Evolutionary conservation across 2,329 filamentous ascomycete species (phyloP).

Genomic region (Cryoendolithus antarcticus): DNA sequence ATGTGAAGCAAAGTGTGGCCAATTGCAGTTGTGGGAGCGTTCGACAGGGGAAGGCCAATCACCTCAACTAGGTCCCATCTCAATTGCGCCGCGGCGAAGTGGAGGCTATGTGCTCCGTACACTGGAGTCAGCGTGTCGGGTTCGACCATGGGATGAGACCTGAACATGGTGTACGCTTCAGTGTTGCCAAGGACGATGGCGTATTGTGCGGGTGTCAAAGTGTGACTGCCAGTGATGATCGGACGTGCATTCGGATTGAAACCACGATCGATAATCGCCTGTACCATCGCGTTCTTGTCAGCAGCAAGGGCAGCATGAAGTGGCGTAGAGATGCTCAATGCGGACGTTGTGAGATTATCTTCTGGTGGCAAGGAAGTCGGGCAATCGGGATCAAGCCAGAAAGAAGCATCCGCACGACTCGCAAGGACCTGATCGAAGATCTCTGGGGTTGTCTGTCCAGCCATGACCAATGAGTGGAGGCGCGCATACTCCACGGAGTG

Average conservation of each 20-base stretch:
- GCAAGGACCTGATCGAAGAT: conserved; percentile 1
- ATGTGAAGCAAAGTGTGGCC: background rate
- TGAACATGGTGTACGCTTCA: background rate
- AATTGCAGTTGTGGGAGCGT: background rate
- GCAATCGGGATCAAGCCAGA: too few relatives aligned
- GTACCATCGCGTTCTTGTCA: background rate
- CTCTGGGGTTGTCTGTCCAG: background rate
- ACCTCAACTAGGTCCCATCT: background rate
- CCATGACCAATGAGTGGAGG: conserved; percentile 2
- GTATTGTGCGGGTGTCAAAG: conserved; percentile 1
- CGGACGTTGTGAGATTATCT: background rate
- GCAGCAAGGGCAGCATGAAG: conserved; percentile 1
- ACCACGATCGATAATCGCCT: background rate
- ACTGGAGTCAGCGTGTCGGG: background rate
- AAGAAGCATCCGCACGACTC: background rate
- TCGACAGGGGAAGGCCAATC: background rate
- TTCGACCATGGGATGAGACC: background rate
- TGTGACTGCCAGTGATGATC: conserved; percentile 1
- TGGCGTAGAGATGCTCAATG: conserved; percentile 3
- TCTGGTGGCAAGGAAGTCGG: too few relatives aligned
- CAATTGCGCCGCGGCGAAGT: conserved; percentile 2
- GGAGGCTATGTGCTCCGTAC: background rate
- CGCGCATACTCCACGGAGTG: background rate
- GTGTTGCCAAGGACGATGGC: background rate
- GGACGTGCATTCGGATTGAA: conserved; percentile 2